phyloP scores from a whole-genome alignment of 768 basidiomycete species.

The Termitomyces sp. region DNA sequence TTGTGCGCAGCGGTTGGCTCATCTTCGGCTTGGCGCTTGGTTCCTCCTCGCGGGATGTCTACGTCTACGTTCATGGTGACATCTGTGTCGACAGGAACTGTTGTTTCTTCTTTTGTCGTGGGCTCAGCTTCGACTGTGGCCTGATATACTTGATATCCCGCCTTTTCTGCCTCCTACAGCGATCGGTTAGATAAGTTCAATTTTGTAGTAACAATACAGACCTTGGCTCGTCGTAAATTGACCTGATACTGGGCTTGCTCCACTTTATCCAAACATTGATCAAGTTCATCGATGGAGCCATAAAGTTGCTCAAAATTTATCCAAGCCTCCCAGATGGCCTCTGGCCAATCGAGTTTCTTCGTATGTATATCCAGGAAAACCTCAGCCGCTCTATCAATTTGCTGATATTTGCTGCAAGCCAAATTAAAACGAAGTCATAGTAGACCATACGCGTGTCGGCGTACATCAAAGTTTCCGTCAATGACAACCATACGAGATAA shows the following conservation, averaged over 20 bases:
- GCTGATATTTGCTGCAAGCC: conserved; percentile 40
- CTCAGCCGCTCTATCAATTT: conserved; percentile 55
- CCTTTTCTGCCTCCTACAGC: conserved; percentile 58
- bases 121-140: conserved; percentile 35
- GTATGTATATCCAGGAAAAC: conserved; percentile 60
- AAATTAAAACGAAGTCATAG: background rate
- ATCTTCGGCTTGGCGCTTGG: conserved; percentile 65
- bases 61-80: conserved; percentile 10
- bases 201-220: conserved; percentile 18
- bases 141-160: conserved; percentile 44
- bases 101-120: conserved; percentile 24
- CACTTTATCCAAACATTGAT: conserved; percentile 55
- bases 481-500: conserved; percentile 71
- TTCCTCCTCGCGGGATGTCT: conserved; percentile 36
- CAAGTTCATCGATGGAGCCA: conserved; percentile 64
- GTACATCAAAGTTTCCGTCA: conserved; percentile 73
- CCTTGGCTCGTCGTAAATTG: conserved; percentile 60
- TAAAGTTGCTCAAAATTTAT: conserved; percentile 79
- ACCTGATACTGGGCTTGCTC: conserved; percentile 60
- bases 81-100: conserved; percentile 17
- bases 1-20: conserved; percentile 40
- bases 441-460: conserved; percentile 17
- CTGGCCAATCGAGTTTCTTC: conserved; percentile 90
- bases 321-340: conserved; percentile 91
- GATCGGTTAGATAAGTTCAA: background rate